Percentiles rank a stretch among this genome's conserved stretches.
Conservation (phyloP, 495 filamentous ascomycete genomes). For the Pyronema domesticum region DNA sequence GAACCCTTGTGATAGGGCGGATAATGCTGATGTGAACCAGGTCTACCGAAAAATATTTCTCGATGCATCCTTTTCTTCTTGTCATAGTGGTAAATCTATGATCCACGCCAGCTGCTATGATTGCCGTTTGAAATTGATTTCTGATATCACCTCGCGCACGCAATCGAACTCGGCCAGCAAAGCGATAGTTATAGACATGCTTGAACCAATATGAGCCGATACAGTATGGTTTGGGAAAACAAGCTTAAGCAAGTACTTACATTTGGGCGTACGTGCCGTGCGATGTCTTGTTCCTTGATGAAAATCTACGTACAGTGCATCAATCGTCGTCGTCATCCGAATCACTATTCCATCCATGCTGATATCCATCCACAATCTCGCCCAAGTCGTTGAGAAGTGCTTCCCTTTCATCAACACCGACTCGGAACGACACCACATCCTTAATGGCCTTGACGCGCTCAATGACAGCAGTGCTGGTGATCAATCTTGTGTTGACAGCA, state of each 20-base stretch:
- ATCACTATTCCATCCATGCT: conserved; percentile 76
- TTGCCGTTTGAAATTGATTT: not conserved
- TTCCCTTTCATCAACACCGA: conserved; percentile 65
- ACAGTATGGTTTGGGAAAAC: not conserved
- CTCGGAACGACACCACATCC: conserved; percentile 36
- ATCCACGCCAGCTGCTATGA: not conserved
- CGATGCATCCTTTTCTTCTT: no score
- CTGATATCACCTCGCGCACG: no score
- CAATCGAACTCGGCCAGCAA: no score
- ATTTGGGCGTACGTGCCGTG: not conserved
- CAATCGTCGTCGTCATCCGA: conserved; percentile 61
- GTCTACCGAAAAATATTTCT: no score
- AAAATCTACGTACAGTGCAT: not conserved
- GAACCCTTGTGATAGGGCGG: no score
- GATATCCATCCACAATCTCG: conserved; percentile 71
- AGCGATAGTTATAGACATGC: not conserved
- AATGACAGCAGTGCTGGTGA: conserved; percentile 54
- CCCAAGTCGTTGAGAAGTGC: conserved; percentile 63
- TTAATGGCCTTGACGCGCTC: conserved; percentile 49
- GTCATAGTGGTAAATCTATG: no score
- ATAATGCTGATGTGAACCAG: no score
- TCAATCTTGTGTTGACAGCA: conserved; percentile 49
- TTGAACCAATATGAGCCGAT: not conserved
- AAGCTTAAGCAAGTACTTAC: not conserved
- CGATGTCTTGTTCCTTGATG: not conserved